Conservation (phyloP, 208 protist species). For the Giardia muris region DNA sequence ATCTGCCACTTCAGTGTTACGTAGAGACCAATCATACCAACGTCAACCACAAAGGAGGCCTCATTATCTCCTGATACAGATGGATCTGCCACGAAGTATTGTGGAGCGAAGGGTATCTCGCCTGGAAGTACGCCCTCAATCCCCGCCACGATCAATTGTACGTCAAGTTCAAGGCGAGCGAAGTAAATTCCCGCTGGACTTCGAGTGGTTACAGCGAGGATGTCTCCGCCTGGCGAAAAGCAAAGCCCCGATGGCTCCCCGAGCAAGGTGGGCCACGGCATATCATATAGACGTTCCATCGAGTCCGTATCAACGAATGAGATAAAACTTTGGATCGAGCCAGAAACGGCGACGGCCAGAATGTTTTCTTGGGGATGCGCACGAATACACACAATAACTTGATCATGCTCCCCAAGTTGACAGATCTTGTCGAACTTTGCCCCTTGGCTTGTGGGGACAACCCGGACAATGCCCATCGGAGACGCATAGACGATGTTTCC, state of each 20-base stretch:
- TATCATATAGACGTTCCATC: background rate
- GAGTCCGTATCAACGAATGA: background rate
- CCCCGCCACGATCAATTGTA: background rate
- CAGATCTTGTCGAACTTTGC: background rate
- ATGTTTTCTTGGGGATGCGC: background rate
- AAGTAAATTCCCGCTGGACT: background rate
- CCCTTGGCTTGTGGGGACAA: background rate
- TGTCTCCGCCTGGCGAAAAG: background rate
- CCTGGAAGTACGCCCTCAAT: background rate
- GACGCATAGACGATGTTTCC: background rate
- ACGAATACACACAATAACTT: background rate
- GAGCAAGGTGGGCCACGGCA: background rate
- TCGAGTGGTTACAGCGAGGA: background rate
- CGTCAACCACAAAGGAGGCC: background rate
- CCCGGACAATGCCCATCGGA: background rate
- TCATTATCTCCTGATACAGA: background rate
- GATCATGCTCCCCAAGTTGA: background rate
- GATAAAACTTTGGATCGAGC: background rate
- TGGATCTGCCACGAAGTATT: background rate
- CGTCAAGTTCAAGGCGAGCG: background rate
- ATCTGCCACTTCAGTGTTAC: background rate
- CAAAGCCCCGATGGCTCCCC: background rate
- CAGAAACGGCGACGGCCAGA: background rate
- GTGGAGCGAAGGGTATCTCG: background rate
- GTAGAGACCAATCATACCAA: background rate